A percentile compares a stretch with the other conserved stretches of the same genome.
Conservation (phyloP, 768 basidiomycete species). For the Cystofilobasidium capitatum region DNA sequence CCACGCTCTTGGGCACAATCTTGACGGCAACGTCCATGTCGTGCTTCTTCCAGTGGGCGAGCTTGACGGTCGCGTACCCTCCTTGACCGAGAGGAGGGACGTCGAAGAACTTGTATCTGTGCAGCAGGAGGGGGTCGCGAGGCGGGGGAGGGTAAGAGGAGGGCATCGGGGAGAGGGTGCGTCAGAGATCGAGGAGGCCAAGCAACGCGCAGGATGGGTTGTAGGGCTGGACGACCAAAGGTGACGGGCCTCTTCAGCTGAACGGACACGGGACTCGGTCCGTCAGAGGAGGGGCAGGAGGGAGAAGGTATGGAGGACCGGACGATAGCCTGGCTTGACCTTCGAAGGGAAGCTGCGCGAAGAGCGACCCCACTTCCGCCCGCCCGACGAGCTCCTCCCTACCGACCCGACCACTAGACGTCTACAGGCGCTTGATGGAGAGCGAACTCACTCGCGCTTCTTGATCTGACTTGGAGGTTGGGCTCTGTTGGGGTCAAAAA, state of each 20-base stretch:
- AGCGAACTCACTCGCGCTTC: conserved; percentile 13
- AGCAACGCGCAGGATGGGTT: not conserved
- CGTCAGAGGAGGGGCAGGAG: too few relatives aligned
- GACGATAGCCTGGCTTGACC: too few relatives aligned
- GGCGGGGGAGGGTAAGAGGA: not conserved
- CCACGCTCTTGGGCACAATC: conserved; percentile 16
- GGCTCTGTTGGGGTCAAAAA: too few relatives aligned
- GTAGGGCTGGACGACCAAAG: not conserved
- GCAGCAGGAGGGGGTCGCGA: not conserved
- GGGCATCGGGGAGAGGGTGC: not conserved
- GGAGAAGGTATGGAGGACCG: too few relatives aligned
- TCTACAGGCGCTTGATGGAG: not conserved
- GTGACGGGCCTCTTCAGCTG: too few relatives aligned
- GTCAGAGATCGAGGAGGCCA: not conserved
- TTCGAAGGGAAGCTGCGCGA: too few relatives aligned
- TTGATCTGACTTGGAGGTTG: conserved; percentile 2
- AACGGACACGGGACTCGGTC: too few relatives aligned
- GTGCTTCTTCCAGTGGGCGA: conserved; percentile 21
- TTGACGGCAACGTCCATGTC: conserved; percentile 22
- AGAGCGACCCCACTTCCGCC: too few relatives aligned
- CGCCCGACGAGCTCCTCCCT: not conserved
- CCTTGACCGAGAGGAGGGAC: conserved; percentile 24
- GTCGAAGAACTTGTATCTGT: conserved; percentile 21
- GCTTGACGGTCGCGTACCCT: conserved; percentile 19
- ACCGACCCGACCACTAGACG: not conserved